A percentile compares a stretch with the other conserved stretches of the same genome.
Conservation (phyloP, 495 filamentous ascomycete species). For the Penicillium pancosmium region DNA sequence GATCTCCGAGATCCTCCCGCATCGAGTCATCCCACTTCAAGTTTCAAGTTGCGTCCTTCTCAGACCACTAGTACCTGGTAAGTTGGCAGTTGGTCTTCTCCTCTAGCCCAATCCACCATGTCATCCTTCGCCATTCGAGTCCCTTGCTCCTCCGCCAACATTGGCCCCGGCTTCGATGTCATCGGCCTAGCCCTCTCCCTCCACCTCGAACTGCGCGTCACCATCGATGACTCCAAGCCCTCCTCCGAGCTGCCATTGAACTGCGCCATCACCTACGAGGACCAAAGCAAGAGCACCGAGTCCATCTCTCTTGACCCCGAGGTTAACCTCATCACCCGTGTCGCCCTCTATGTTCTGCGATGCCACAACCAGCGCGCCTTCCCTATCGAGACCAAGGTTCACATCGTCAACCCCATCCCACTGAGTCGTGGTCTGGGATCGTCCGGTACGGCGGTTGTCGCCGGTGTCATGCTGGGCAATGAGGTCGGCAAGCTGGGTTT, state of each 20-base stretch:
- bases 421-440: constrained; percentile 88
- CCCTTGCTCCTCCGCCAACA: constrained; percentile 94
- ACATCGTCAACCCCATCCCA: constrained; percentile 92
- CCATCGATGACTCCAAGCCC: constrained; percentile 56
- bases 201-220: constrained; percentile 82
- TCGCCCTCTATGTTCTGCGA: constrained; percentile 87
- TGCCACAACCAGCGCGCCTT: constrained; percentile 85
- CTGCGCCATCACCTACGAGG: constrained; percentile 88
- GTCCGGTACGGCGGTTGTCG: constrained; percentile 91
- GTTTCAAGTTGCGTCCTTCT: not conserved
- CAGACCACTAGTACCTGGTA: no score
- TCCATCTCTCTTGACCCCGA: constrained; percentile 77
- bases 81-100: not conserved
- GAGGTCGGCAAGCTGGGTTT: constrained; percentile 80
- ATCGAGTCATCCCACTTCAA: constrained; percentile 26
- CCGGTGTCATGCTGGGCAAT: constrained; percentile 89
- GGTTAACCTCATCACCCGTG: constrained; percentile 86
- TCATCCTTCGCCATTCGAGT: constrained; percentile 63
- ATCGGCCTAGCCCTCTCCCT: constrained; percentile 92
- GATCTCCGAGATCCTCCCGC: constrained; percentile 5
- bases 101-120: constrained; percentile 16
- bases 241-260: constrained; percentile 69
- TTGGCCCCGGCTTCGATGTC: constrained; percentile 95
- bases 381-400: constrained; percentile 82
- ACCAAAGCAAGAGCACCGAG: constrained; percentile 70